Conservation (phyloP, 495 filamentous ascomycete species). For the Apodospora peruviana region DNA sequence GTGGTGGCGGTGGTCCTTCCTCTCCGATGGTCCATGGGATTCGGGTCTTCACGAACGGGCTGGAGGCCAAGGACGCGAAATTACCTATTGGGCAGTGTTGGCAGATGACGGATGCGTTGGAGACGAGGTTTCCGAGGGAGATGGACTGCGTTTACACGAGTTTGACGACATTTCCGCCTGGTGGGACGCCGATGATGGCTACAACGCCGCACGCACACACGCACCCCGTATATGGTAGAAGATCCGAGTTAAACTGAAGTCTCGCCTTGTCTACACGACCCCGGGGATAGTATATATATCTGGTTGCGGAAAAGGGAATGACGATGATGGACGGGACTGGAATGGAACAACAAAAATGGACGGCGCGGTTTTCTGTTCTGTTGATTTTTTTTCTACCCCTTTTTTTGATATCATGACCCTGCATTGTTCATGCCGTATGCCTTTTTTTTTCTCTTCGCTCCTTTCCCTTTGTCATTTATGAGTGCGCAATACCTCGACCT, state of each 20-base stretch:
- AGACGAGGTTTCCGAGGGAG: conserved; percentile 17
- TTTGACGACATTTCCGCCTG: neutral
- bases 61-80: neutral
- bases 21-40: conserved; percentile 4
- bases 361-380: too few species aligned
- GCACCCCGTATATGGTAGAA: too few species aligned
- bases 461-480: neutral
- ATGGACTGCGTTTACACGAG: conserved; percentile 24
- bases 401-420: too few species aligned
- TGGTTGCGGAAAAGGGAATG: too few species aligned
- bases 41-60: conserved; percentile 6
- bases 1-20: too few species aligned
- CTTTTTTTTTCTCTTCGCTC: neutral
- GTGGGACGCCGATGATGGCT: neutral
- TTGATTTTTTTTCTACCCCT: too few species aligned
- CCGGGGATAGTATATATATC: too few species aligned
- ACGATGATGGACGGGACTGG: too few species aligned
- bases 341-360: too few species aligned
- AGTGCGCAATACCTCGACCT: too few species aligned
- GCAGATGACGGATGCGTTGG: conserved; percentile 20
- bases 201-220: neutral
- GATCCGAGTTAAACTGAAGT: too few species aligned
- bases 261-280: neutral
- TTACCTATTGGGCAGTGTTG: conserved; percentile 7
- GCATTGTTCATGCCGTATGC: neutral